Evolutionary conservation across 192 early-diverging fungal species (phyloP), one percentile per base, ranked within the genome.

Genomic region (Dimargaris verticillata): DNA sequence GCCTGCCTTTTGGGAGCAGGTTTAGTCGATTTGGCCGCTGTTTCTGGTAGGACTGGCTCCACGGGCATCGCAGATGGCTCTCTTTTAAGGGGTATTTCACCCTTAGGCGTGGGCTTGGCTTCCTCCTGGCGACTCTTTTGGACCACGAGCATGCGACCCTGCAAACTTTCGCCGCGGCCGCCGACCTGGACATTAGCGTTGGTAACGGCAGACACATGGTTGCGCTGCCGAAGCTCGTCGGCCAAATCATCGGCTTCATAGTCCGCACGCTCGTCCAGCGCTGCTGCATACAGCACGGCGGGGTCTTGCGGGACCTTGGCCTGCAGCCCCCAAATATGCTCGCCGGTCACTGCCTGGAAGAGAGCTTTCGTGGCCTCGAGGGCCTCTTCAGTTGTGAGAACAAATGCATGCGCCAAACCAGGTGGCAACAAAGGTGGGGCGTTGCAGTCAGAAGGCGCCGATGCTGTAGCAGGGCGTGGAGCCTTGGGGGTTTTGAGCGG

Each of bases 321-420:
- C 25, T 52, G 51, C 11, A 52, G 25, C 18, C 51, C 25, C 51
- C 51, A 52, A 24, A 52, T 52, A 25, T 52, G 51, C 22, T 24
- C 51, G 24, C 51, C 24, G 11, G 24, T 26, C 25, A 52, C 25
- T 18, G 51, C n/a, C 51, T 25, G 51, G 51, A 52, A 52, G 2
- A 13, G 51, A 3, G 17, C 25, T 25, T 52, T 52, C 3, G 51
- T 52, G 13, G 22, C 22, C 22, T 1, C 5, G 22, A 52, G 51
- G 51, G 18, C 51, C 20, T 18, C 25, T 25, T 52, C 51, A 26
- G 51, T 18, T 5, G 51, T 52, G 5, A 52, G 24, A 13, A 52
- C 51, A 25, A 24, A 52, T 3, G 20, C 24, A 25, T 52, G 24
- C 9, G 51, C 51, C 17, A 52, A 13, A 3, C 51, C 20, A 0